A percentile compares a stretch with the other conserved stretches of the same genome.
These are phyloP conservation scores for Multifurca ochricompacta DNA, from an alignment of 768 basidiomycete species.

Conservation along the genomic window DNA sequence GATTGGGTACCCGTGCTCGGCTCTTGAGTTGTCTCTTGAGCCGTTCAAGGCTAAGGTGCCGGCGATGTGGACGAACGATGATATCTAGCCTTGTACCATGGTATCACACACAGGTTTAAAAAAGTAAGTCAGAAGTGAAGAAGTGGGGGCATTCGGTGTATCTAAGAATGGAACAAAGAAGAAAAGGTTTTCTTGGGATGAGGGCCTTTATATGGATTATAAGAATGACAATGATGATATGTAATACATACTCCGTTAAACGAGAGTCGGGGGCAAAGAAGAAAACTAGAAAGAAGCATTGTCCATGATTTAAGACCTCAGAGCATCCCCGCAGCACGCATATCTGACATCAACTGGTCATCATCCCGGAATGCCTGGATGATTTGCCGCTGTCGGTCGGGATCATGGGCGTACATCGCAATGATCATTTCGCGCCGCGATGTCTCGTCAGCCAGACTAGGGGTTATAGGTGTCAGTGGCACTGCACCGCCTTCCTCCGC, in stretches of 20 bases:
- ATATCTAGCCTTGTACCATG: constrained; percentile 17
- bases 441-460: constrained; percentile 13
- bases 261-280: neutral
- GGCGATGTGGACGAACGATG: constrained; percentile 48
- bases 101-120: neutral
- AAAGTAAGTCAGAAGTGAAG: neutral
- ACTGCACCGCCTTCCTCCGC: constrained; percentile 8
- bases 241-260: neutral
- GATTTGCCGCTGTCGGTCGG: constrained; percentile 36
- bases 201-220: neutral
- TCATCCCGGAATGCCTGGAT: constrained; percentile 46
- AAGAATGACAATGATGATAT: neutral
- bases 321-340: constrained; percentile 59
- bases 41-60: constrained; percentile 79
- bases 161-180: neutral
- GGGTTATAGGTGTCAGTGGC: constrained; percentile 3
- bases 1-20: constrained; percentile 89
- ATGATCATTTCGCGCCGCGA: constrained; percentile 35
- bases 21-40: constrained; percentile 89
- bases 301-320: constrained; percentile 26
- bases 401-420: constrained; percentile 34
- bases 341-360: constrained; percentile 46
- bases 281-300: neutral
- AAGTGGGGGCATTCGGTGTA: neutral
- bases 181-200: neutral